Evolutionary conservation across 768 basidiomycete species (phyloP), one percentile per base, ranked within the genome.

Genomic region (Tricholoma sp.): DNA sequence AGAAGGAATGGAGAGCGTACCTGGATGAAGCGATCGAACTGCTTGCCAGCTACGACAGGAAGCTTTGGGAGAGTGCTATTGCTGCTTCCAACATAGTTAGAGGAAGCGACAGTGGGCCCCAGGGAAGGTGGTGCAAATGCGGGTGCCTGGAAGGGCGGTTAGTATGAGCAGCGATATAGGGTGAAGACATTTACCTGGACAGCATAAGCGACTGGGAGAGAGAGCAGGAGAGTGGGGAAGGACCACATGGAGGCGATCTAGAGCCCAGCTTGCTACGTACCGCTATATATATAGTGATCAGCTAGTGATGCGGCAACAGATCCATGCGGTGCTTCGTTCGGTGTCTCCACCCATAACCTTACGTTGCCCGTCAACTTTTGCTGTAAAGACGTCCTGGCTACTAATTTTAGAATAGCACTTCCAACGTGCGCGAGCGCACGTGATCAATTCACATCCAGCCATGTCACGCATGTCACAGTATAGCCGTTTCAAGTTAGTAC

Each of bases 11-110:
- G 7, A 1, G 4, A 31, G 9, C 11, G 4, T 31, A 49, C 47
- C 47, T 61, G 61, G 10, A 72, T 54, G 32, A 69, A 68, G 9
- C 69, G 65, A 53, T 72, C 63, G 55, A 72, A 72, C 1, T 63
- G 68, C n/a, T 58, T 62, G 16, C 71, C 71, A 32, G 60, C n/a
- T 6, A 64, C 59, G 22, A 58, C 29, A 16, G 47, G 11, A 7
- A 6, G 47, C 31, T 49, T 49, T 31, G 47, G n/a, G 1, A 49
- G 47, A 31, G 47, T 7, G 47, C 27, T n/a, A 31, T 49, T 49
- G 47, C 47, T 49, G n/a, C 27, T 31, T 1, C 47, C 47, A 29
- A n/a, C 27, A 31, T 49, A 49, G n/a, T 49, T 49, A 16, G 47
- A 10, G 8, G 47, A 49, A 12, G 47, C 16, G 9, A 49, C 47